Percentiles rank a stretch among this genome's conserved stretches.
Conservation (phyloP, 2,329 filamentous ascomycete genomes). For the Verticillium albo-atrum region DNA sequence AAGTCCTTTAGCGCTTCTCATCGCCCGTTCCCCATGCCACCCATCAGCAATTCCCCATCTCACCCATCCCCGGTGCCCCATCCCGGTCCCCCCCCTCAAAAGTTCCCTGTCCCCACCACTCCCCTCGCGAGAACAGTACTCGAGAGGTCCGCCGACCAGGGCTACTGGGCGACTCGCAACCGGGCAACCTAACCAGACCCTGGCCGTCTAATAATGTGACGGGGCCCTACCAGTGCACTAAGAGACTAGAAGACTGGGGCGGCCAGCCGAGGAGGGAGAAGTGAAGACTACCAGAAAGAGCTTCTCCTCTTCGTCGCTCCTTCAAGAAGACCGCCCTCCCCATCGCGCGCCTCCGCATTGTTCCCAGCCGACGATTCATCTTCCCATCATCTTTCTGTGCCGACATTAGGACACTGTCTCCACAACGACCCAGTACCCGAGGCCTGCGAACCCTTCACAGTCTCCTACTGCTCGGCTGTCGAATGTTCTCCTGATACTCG, state of each 20-base stretch:
- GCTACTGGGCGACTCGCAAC: background rate
- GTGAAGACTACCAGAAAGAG: background rate
- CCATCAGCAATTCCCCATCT: conserved; percentile 12
- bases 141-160: background rate
- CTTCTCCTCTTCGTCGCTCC: background rate
- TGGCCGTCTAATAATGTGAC: background rate
- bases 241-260: background rate
- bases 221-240: background rate
- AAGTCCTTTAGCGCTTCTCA: background rate
- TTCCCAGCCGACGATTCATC: background rate
- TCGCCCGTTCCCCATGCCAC: background rate
- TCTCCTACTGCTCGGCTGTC: background rate
- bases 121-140: background rate
- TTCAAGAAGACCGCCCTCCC: background rate
- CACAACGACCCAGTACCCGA: background rate
- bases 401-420: background rate
- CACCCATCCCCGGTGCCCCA: conserved; percentile 5
- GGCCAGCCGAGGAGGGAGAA: background rate
- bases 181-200: background rate
- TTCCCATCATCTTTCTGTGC: background rate
- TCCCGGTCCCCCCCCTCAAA: conserved; percentile 4
- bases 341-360: background rate
- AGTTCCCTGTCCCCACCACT: background rate
- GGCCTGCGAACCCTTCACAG: background rate
- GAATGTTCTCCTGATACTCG: conserved; percentile 4